Conservation (phyloP, 1,284 basidiomycete genomes). For the Ceratobasidium sp. region DNA sequence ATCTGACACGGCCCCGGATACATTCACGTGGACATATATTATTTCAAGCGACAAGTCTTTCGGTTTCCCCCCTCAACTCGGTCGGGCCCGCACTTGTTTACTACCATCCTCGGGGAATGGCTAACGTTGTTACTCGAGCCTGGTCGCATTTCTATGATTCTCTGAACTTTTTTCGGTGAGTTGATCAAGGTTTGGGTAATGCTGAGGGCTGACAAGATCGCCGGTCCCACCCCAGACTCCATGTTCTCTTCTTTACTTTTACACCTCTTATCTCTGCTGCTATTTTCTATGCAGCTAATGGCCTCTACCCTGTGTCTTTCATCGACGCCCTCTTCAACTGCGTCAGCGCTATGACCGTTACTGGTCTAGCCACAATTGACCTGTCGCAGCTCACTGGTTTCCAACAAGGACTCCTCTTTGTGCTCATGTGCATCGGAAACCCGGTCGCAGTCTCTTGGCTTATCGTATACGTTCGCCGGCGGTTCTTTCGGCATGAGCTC, state of each 20-base stretch:
- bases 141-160: slow-evolving; percentile 51
- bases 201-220: background rate
- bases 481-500: slow-evolving; percentile 81
- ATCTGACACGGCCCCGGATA: slow-evolving; percentile 4
- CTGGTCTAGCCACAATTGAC: slow-evolving; percentile 81
- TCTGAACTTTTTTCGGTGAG: slow-evolving; percentile 80
- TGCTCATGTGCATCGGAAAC: slow-evolving; percentile 79
- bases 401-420: slow-evolving; percentile 81
- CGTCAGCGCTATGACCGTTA: slow-evolving; percentile 83
- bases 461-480: slow-evolving; percentile 71
- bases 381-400: slow-evolving; percentile 78
- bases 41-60: background rate
- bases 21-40: slow-evolving; percentile 26
- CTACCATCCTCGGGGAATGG: slow-evolving; percentile 34
- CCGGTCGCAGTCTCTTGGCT: slow-evolving; percentile 79
- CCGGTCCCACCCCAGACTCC: slow-evolving; percentile 31
- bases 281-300: slow-evolving; percentile 83
- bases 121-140: slow-evolving; percentile 25
- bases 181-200: slow-evolving; percentile 38
- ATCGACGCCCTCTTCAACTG: slow-evolving; percentile 83
- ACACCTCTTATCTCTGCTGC: slow-evolving; percentile 79
- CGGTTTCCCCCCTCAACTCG: slow-evolving; percentile 11
- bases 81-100: background rate
- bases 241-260: slow-evolving; percentile 70
- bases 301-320: slow-evolving; percentile 70